A percentile compares a stretch with the other conserved stretches of the same genome.
phyloP scores from a whole-genome alignment of 2,329 filamentous ascomycete species.

The Metarhizium sp. region DNA sequence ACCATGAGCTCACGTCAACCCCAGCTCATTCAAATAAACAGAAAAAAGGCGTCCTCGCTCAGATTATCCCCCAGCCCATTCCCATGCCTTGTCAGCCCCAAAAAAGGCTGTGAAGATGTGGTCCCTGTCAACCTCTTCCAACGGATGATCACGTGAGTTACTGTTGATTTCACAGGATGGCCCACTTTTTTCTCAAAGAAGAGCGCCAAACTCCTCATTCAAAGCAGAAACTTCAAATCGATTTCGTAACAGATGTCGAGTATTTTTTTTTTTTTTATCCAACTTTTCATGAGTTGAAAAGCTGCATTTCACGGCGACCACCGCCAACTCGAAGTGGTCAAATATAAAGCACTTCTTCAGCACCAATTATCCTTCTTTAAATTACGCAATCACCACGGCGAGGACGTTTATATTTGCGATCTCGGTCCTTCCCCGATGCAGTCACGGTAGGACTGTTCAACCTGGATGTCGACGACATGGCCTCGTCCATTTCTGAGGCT shows the following conservation, averaged over 20 bases:
- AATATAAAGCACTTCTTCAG: background rate
- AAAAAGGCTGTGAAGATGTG: no score
- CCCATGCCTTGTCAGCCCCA: no score
- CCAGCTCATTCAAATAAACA: no score
- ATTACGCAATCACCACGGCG: background rate
- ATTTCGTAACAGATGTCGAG: background rate
- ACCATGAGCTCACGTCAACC: no score
- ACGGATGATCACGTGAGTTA: constrained; percentile 10
- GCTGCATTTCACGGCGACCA: constrained; percentile 3
- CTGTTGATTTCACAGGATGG: background rate
- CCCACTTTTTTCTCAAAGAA: constrained; percentile 11
- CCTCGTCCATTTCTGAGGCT: constrained; percentile 33
- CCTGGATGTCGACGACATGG: constrained; percentile 21
- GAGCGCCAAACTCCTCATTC: constrained; percentile 16
- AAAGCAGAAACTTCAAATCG: constrained; percentile 4
- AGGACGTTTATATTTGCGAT: background rate
- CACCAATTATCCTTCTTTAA: background rate
- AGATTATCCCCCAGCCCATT: no score
- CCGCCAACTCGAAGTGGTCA: background rate
- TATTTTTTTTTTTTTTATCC: background rate
- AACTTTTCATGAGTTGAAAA: constrained; percentile 7
- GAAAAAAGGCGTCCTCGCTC: no score
- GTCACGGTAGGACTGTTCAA: constrained; percentile 5
- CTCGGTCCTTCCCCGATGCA: constrained; percentile 7
- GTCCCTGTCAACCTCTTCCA: background rate